Evolutionary conservation across 441 rosid species (phyloP), one percentile per base, ranked within the genome.

Genomic region (Populus tomentosa): DNA sequence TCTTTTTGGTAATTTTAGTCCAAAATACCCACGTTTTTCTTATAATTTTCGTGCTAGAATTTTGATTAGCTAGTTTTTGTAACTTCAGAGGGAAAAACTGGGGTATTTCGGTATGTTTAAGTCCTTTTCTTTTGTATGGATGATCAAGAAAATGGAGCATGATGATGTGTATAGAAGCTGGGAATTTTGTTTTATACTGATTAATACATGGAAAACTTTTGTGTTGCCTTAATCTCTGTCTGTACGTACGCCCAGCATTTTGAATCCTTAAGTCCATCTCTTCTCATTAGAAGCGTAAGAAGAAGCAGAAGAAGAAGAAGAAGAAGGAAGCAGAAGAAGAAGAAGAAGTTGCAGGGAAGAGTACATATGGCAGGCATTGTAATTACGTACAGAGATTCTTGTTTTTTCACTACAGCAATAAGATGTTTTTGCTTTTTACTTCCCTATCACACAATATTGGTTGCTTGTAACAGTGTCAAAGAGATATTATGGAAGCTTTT

Each of bases 11-110:
- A 77, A 80, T 82, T 76, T 5, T 9, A 79, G 46, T 70, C 94
- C 91, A 88, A 91, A 93, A 91, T 91, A 90, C 95, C 92, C 86
- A 64, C 84, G 88, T 85, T 87, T 87, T 90, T 84, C 87, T 81
- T 76, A 30, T 80, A 84, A 80, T 77, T 80, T 69, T 38, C 56
- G 24, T 38, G 70, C 78, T 56, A 63, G 28, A 67, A 13, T 71
- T 73, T 35, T 20, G 65, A 71, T 53, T 36, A 16, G 36, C 9
- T 66, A n/a, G 42, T 16, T 66, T 23, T 33, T 28, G 77, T 75
- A 79, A 77, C 80, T 70, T 28, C 33, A 53, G 77, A 71, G 86
- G 84, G 84, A 67, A 87, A 89, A 88, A 83, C 86, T 84, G 32
- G 84, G 90, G 88, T 88, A 89, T 88, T 89, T 88, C 78, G 91